phyloP scores from a whole-genome alignment of 176 grass and related monocot genomes.

The Oryza officinalis region DNA sequence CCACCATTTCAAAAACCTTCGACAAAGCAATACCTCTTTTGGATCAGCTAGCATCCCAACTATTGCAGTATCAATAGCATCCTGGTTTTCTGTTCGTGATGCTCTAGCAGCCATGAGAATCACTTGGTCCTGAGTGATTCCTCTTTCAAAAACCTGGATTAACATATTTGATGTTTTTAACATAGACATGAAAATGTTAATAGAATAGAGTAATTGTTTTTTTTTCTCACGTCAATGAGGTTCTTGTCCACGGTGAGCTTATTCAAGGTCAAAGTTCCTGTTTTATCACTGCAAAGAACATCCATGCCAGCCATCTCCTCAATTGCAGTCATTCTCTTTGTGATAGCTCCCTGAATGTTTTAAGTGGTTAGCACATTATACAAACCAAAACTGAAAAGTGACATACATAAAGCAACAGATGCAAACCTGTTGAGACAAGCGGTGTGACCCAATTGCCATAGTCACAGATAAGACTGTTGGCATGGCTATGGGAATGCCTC shows the following conservation, averaged over 20 bases:
- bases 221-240: constrained; percentile 52
- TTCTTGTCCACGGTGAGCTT: constrained; percentile 79
- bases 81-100: constrained; percentile 77
- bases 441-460: constrained; percentile 82
- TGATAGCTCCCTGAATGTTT: constrained; percentile 64
- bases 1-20: neutral
- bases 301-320: constrained; percentile 93
- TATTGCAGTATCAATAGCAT: constrained; percentile 80
- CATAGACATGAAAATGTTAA: neutral
- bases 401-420: neutral
- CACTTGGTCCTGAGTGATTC: constrained; percentile 55
- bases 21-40: constrained; percentile 53
- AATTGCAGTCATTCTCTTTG: constrained; percentile 91
- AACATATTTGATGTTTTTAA: neutral
- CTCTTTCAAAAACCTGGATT: constrained; percentile 63
- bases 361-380: neutral
- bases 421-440: constrained; percentile 67
- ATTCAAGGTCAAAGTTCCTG: constrained; percentile 72
- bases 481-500: constrained; percentile 86
- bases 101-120: constrained; percentile 82
- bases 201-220: neutral
- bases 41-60: constrained; percentile 82
- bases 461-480: constrained; percentile 77
- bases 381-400: neutral
- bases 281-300: constrained; percentile 92